These are phyloP conservation scores for Globisporangium cystogenes DNA, from an alignment of 352 stramenopile genomes.

Conservation along the genomic window DNA sequence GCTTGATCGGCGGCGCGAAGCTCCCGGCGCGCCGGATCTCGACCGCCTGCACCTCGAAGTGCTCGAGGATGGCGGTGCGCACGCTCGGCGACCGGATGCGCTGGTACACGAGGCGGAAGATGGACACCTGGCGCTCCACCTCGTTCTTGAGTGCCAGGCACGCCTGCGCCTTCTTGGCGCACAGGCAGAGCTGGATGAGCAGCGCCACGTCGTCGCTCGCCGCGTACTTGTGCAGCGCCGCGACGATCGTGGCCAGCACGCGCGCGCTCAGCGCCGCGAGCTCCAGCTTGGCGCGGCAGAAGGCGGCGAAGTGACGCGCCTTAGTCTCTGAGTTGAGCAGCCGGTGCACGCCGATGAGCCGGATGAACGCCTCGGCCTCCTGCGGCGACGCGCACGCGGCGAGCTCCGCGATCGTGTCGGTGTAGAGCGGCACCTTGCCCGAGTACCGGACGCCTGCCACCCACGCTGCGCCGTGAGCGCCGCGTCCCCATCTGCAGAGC, in stretches of 20 bases:
- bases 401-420: slow-evolving; percentile 52
- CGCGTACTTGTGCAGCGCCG: slow-evolving; percentile 49
- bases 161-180: slow-evolving; percentile 22
- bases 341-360: slow-evolving; percentile 38
- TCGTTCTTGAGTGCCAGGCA: slow-evolving; percentile 63
- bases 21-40: slow-evolving; percentile 17
- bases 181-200: slow-evolving; percentile 57
- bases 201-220: slow-evolving; percentile 39
- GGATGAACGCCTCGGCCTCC: slow-evolving; percentile 63
- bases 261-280: slow-evolving; percentile 27
- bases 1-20: slow-evolving; percentile 53
- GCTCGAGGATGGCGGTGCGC: slow-evolving; percentile 48
- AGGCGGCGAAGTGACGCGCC: slow-evolving; percentile 66
- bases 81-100: slow-evolving; percentile 34
- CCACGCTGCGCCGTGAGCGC: not conserved
- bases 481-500: too few relatives aligned
- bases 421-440: slow-evolving; percentile 63
- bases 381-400: slow-evolving; percentile 22
- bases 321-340: slow-evolving; percentile 72
- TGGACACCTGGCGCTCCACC: slow-evolving; percentile 56
- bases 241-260: slow-evolving; percentile 44
- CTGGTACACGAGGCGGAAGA: slow-evolving; percentile 70
- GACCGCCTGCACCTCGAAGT: slow-evolving; percentile 54
- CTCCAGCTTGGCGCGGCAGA: slow-evolving; percentile 33
- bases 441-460: slow-evolving; percentile 39